Conservation (phyloP, 371 early-diverging fungal genomes). For the Encephalitozoon cuniculi region DNA sequence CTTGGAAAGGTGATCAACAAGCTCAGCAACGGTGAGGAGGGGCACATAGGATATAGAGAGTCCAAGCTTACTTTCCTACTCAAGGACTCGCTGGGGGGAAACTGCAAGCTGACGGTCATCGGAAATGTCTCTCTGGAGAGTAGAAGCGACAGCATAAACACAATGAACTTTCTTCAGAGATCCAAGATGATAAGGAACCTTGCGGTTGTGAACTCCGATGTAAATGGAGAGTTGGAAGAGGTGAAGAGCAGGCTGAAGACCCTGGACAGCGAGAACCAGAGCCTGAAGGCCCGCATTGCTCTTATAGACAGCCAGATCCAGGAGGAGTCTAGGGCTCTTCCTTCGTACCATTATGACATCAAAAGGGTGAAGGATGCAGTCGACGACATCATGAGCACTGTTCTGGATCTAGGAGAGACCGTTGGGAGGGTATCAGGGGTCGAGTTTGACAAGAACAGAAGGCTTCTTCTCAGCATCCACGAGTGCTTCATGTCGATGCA, state of each 20-base stretch:
- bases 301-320: not conserved
- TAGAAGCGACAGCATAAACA: slow-evolving; percentile 51
- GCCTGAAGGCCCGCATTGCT: slow-evolving; percentile 41
- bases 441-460: not conserved
- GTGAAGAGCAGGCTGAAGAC: slow-evolving; percentile 44
- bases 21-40: slow-evolving; percentile 63
- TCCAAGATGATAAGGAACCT: slow-evolving; percentile 58
- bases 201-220: slow-evolving; percentile 44
- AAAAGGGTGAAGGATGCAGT: not conserved
- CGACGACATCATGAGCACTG: not conserved
- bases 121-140: slow-evolving; percentile 58
- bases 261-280: slow-evolving; percentile 51
- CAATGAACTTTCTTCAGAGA: slow-evolving; percentile 54
- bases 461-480: not conserved
- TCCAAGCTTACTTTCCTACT: slow-evolving; percentile 67
- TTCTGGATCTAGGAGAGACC: not conserved
- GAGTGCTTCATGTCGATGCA: not conserved
- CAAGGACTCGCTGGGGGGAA: slow-evolving; percentile 67
- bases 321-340: not conserved
- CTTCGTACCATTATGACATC: not conserved
- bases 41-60: slow-evolving; percentile 68
- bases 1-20: slow-evolving; percentile 67
- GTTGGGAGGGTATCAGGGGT: not conserved
- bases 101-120: slow-evolving; percentile 67
- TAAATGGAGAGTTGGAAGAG: slow-evolving; percentile 41